Percentiles rank a stretch among this genome's conserved stretches.
Evolutionary conservation across 1,284 basidiomycete genomes (phyloP).

Genomic region (Cystobasidium pallidum): DNA sequence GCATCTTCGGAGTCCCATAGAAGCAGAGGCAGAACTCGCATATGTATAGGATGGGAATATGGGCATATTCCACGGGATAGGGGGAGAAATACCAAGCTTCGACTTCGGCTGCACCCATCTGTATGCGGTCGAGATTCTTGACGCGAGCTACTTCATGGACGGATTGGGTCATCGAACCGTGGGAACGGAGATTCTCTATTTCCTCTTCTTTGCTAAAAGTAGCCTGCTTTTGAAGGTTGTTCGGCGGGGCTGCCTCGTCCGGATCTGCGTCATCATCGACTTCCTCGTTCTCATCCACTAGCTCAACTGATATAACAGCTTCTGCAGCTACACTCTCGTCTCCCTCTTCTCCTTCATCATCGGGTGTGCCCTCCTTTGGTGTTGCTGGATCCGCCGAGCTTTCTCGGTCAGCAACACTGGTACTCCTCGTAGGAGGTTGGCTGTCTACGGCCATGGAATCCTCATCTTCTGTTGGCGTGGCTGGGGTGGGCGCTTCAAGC

Average conservation of each 20-base stretch:
- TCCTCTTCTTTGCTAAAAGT: slow-evolving; percentile 90
- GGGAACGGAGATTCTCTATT: slow-evolving; percentile 96
- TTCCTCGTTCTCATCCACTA: slow-evolving; percentile 62
- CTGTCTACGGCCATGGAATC: slow-evolving; percentile 60
- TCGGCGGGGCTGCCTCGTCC: slow-evolving; percentile 59
- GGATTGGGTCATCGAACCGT: slow-evolving; percentile 98
- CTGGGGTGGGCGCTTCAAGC: slow-evolving; percentile 2
- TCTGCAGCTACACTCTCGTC: slow-evolving; percentile 29
- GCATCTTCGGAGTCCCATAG: slow-evolving; percentile 84
- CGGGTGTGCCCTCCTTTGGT: slow-evolving; percentile 46
- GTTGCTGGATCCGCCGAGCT: slow-evolving; percentile 62
- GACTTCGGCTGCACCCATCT: slow-evolving; percentile 94
- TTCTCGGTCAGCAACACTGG: slow-evolving; percentile 69
- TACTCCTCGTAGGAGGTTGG: slow-evolving; percentile 63
- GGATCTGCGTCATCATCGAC: slow-evolving; percentile 57
- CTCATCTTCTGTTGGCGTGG: slow-evolving; percentile 26
- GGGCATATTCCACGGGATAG: slow-evolving; percentile 96
- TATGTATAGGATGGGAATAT: slow-evolving; percentile 91
- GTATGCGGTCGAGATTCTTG: slow-evolving; percentile 95
- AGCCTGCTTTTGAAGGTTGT: slow-evolving; percentile 55
- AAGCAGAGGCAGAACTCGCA: slow-evolving; percentile 98
- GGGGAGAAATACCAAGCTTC: slow-evolving; percentile 99
- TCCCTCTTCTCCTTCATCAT: slow-evolving; percentile 53
- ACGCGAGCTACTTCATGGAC: slow-evolving; percentile 96
- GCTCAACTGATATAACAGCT: slow-evolving; percentile 33